A percentile compares a stretch with the other conserved stretches of the same genome.
Evolutionary conservation across 106 monocot species (phyloP).

Genomic region (Narthecium ossifragum): DNA sequence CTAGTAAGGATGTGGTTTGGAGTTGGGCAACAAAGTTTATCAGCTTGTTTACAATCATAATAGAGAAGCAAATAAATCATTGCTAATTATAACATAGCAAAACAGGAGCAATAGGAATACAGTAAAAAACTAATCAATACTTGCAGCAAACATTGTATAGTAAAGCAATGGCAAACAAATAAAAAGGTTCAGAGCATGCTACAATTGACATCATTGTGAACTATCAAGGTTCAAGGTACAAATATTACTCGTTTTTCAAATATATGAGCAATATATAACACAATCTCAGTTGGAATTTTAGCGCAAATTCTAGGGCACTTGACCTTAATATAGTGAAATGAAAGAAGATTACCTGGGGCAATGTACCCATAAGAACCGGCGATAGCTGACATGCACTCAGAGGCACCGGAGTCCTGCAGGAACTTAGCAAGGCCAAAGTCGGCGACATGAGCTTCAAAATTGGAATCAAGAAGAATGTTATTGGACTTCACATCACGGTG

Average conservation of each 20-base stretch:
- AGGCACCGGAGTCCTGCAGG: constrained; percentile 46
- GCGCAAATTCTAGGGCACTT: too few species aligned
- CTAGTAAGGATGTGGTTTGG: too few species aligned
- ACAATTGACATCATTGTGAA: neutral
- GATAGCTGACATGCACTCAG: constrained; percentile 74
- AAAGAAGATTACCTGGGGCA: constrained; percentile 62
- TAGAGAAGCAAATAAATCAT: neutral
- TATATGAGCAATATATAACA: too few species aligned
- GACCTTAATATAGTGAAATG: too few species aligned
- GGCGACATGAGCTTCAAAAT: constrained; percentile 66
- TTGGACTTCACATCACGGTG: constrained; percentile 69
- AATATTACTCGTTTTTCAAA: too few species aligned
- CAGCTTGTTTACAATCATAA: neutral
- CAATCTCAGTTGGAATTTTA: too few species aligned
- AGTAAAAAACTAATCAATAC: neutral
- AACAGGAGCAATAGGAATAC: neutral
- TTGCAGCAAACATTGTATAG: neutral
- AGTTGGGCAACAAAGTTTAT: too few species aligned
- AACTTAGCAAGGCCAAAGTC: constrained; percentile 75
- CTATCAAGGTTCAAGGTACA: neutral
- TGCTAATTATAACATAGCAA: neutral
- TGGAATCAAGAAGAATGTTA: constrained; percentile 63
- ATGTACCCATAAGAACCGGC: constrained; percentile 74
- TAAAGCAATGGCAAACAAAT: neutral
- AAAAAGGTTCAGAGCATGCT: neutral